Conservation (phyloP, 1,284 basidiomycete species). For the Moesziomyces aphidis region DNA sequence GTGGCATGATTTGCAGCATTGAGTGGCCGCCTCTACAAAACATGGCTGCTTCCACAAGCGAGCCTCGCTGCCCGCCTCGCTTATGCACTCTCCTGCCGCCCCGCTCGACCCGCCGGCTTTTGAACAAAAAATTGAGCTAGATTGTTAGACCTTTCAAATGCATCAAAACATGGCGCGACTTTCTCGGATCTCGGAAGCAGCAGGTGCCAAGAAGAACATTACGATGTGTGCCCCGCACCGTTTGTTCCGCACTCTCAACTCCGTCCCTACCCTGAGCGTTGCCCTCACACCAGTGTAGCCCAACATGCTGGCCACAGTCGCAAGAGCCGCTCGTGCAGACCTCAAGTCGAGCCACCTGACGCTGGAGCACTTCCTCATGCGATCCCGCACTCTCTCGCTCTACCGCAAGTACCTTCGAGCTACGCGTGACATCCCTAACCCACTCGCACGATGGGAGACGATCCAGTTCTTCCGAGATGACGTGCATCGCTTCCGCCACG, state of each 20-base stretch:
- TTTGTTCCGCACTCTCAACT: no score
- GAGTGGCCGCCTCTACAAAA: neutral
- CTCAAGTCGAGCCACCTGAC: conserved; percentile 44
- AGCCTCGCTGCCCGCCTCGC: neutral
- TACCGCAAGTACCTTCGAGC: conserved; percentile 57
- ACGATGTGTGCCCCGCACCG: no score
- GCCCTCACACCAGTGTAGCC: neutral
- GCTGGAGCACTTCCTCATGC: conserved; percentile 55
- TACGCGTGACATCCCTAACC: conserved; percentile 57
- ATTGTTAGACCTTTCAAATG: no score
- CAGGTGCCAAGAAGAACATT: no score
- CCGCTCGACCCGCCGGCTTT: neutral
- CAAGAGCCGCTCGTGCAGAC: conserved; percentile 29
- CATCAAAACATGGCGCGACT: no score
- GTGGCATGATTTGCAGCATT: conserved; percentile 16
- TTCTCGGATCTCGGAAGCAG: no score
- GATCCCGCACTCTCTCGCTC: conserved; percentile 41
- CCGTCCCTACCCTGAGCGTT: no score
- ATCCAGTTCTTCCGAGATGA: conserved; percentile 53
- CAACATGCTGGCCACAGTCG: conserved; percentile 14
- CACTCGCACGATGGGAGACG: conserved; percentile 56
- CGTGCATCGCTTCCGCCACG: conserved; percentile 36
- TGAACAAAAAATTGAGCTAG: neutral
- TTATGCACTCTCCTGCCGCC: neutral
- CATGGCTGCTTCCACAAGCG: neutral